A percentile compares a stretch with the other conserved stretches of the same genome.
These are phyloP conservation scores for Clitoria ternatea DNA, from an alignment of 306 rosid genomes.

Conservation along the genomic window DNA sequence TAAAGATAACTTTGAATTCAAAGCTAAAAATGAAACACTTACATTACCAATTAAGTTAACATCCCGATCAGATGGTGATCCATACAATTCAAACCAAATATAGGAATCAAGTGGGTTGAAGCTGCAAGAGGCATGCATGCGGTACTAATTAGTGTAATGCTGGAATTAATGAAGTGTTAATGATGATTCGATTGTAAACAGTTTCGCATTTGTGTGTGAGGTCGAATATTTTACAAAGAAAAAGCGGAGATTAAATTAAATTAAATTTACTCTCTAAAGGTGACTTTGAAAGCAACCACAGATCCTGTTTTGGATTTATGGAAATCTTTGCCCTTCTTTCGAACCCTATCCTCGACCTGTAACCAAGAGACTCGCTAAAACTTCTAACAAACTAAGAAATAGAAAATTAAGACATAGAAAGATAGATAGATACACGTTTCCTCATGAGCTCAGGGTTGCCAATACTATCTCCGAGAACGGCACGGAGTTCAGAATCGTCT, in stretches of 20 bases:
- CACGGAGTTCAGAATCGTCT: conserved; percentile 72
- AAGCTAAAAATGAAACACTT: conserved; percentile 28
- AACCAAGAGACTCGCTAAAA: too few relatives aligned
- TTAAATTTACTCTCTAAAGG: conserved; percentile 73
- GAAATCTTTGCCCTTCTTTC: conserved; percentile 75
- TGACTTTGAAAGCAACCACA: conserved; percentile 87
- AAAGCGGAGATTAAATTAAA: background rate
- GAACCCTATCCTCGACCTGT: conserved; percentile 81
- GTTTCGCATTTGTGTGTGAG: background rate
- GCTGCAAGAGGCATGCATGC: conserved; percentile 45
- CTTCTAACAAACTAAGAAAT: background rate
- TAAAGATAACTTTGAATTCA: background rate
- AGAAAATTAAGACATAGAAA: background rate
- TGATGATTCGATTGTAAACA: too few relatives aligned
- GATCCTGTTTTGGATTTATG: conserved; percentile 80
- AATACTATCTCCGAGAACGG: conserved; percentile 83
- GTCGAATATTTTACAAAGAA: background rate
- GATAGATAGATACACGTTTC: conserved; percentile 42
- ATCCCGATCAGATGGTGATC: conserved; percentile 78
- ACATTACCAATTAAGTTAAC: conserved; percentile 79
- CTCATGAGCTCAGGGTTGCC: conserved; percentile 91
- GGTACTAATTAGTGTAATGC: background rate
- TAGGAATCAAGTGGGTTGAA: conserved; percentile 86
- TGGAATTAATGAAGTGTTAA: background rate
- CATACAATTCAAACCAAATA: conserved; percentile 86